Conservation (phyloP, 2,329 filamentous ascomycete genomes). For the Macrophomina tecta region DNA sequence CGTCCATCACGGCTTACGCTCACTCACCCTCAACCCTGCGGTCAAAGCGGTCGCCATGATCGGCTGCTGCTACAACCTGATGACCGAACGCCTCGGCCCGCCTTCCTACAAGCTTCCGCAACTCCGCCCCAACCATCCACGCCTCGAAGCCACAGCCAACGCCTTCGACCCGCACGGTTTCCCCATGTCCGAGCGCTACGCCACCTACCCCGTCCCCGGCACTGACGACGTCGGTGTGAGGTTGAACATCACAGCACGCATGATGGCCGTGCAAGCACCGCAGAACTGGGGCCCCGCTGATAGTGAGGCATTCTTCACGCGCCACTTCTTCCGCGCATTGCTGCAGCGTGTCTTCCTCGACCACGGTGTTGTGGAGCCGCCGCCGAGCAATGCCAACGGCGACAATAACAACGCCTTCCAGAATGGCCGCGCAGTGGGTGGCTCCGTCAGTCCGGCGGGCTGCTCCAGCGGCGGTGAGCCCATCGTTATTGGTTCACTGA, state of each 20-base stretch:
- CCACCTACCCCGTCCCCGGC: constrained; percentile 47
- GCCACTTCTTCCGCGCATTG: constrained; percentile 90
- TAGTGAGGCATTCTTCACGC: constrained; percentile 85
- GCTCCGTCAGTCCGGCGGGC: constrained; percentile 80
- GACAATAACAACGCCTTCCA: constrained; percentile 39
- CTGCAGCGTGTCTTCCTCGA: constrained; percentile 94
- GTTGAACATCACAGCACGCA: constrained; percentile 93
- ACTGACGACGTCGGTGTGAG: constrained; percentile 64
- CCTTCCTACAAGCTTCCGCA: constrained; percentile 84
- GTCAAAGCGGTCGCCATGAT: constrained; percentile 94
- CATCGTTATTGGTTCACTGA: constrained; percentile 84
- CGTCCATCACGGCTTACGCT: constrained; percentile 91
- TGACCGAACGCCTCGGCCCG: constrained; percentile 87
- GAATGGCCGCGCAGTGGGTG: constrained; percentile 39
- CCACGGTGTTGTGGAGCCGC: constrained; percentile 72
- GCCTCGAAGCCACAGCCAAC: constrained; percentile 70
- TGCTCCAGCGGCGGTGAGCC: constrained; percentile 80
- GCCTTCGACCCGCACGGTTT: constrained; percentile 90
- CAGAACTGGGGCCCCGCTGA: constrained; percentile 86
- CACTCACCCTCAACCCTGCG: constrained; percentile 79
- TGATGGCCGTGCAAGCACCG: constrained; percentile 98
- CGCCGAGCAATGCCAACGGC: constrained; percentile 39
- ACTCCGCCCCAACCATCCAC: constrained; percentile 74
- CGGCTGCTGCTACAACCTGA: constrained; percentile 96
- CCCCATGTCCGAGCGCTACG: constrained; percentile 81